Percentiles rank a stretch among this genome's conserved stretches.
Conservation (phyloP, 768 basidiomycete species). For the Pisolithus albus region DNA sequence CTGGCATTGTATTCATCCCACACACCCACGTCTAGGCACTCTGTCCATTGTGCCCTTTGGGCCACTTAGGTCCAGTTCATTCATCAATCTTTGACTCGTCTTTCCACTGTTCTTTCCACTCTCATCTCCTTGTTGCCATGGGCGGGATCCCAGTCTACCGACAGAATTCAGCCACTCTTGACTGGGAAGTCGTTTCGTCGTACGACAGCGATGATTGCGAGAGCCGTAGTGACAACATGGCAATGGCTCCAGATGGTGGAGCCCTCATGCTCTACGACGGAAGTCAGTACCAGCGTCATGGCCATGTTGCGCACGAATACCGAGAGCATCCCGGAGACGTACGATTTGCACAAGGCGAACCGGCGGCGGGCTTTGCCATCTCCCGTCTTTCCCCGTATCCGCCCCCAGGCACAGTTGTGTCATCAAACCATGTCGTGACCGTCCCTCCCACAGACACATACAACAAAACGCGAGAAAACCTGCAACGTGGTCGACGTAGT, state of each 20-base stretch:
- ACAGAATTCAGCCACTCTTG: slow-evolving; percentile 17
- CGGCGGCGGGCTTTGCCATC: slow-evolving; percentile 1
- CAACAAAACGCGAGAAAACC: background rate
- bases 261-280: slow-evolving; percentile 2
- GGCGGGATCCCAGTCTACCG: slow-evolving; percentile 18
- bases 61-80: background rate
- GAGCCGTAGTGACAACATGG: slow-evolving; percentile 17
- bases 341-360: slow-evolving; percentile 5
- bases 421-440: slow-evolving; percentile 13
- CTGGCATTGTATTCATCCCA: background rate
- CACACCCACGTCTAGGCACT: background rate
- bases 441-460: slow-evolving; percentile 10
- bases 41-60: background rate
- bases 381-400: slow-evolving; percentile 12
- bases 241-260: slow-evolving; percentile 5
- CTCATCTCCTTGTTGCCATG: slow-evolving; percentile 7
- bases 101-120: background rate
- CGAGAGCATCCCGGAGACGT: slow-evolving; percentile 10
- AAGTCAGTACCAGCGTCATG: slow-evolving; percentile 8
- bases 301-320: background rate
- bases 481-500: background rate
- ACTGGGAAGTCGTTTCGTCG: slow-evolving; percentile 26
- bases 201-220: slow-evolving; percentile 25
- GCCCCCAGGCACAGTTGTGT: slow-evolving; percentile 22
- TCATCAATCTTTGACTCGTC: background rate